A percentile compares a stretch with the other conserved stretches of the same genome.
Conservation (phyloP, 768 basidiomycete species). For the Trametes maxima region DNA sequence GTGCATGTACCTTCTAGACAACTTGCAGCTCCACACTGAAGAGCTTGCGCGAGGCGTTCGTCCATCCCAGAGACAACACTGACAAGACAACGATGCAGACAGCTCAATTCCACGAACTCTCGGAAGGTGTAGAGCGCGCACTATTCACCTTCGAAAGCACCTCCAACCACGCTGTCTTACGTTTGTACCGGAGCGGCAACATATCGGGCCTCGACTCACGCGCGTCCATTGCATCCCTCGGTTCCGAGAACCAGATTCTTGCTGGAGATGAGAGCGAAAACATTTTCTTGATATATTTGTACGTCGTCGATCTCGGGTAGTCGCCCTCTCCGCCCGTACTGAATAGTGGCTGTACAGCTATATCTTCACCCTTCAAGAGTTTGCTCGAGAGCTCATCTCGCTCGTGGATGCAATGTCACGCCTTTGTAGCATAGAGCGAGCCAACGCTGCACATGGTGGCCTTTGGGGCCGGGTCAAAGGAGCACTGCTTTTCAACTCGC, state of each 20-base stretch:
- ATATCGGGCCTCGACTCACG: constrained; percentile 23
- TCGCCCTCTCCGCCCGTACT: no score
- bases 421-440: constrained; percentile 70
- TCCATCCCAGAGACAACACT: constrained; percentile 39
- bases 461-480: constrained; percentile 44
- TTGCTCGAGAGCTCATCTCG: constrained; percentile 78
- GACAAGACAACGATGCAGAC: constrained; percentile 14
- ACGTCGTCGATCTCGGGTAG: constrained; percentile 34
- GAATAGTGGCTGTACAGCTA: constrained; percentile 56
- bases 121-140: constrained; percentile 68
- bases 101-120: constrained; percentile 62
- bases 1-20: constrained; percentile 41
- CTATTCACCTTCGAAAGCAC: constrained; percentile 78
- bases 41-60: constrained; percentile 67
- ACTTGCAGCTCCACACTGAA: constrained; percentile 63
- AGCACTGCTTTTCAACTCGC: not conserved
- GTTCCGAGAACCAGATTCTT: constrained; percentile 41
- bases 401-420: constrained; percentile 84
- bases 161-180: constrained; percentile 80
- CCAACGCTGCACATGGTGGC: constrained; percentile 36
- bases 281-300: constrained; percentile 93
- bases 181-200: constrained; percentile 62
- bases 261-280: constrained; percentile 69
- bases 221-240: constrained; percentile 28
- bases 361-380: constrained; percentile 95